Evolutionary conservation across 2,329 filamentous ascomycete genomes (phyloP), one percentile per base, ranked within the genome.

Genomic region (Coniochaeta sp.): DNA sequence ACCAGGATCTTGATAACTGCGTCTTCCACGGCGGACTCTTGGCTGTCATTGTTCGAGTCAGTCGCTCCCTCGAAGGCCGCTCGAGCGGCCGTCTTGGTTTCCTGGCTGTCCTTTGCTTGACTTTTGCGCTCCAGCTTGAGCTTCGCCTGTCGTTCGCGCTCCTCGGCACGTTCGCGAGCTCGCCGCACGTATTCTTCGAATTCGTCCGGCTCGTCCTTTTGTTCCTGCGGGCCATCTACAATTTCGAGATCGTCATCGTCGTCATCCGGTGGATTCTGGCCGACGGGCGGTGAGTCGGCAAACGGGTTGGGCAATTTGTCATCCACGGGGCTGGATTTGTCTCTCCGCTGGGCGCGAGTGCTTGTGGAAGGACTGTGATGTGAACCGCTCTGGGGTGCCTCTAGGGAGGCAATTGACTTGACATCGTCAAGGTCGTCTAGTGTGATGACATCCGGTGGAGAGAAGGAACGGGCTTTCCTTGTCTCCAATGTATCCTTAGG

Each of bases 1-100:
- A 97, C 84, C 34, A 92, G 76, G 26, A 93, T 82, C 60, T 83
- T 76, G 44, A 90, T 79, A 12, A 57, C 14, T 3, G 31, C 19
- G 4, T 57, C 54, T 14, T 34, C 54, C 31, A 24, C n/a, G 16
- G 16, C 12, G 7, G 54, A 26, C 28, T 28, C 22, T 11, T 7
- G 54, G 16, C n/a, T 28, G 26, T 17, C 22, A n/a, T 26, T 22
- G 17, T 57, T 36, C 19, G 31, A 14, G 17, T 22, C 54, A 22
- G 16, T 24, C 31, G 26, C 28, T 7, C 14, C 47, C 14, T 16
- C 24, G 16, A 52, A 26, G 24, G 1, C 14, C 47, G 6, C 22
- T 17, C 31, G 47, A 7, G 2, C 24, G 47, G 22, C 4, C 11
- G 47, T 12, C 22, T 28, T 52, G n/a, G 6, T 28, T 22, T 52